Evolutionary conservation across 805 yeast genomes (phyloP).

Genomic region (Kuraishia piskuri): DNA sequence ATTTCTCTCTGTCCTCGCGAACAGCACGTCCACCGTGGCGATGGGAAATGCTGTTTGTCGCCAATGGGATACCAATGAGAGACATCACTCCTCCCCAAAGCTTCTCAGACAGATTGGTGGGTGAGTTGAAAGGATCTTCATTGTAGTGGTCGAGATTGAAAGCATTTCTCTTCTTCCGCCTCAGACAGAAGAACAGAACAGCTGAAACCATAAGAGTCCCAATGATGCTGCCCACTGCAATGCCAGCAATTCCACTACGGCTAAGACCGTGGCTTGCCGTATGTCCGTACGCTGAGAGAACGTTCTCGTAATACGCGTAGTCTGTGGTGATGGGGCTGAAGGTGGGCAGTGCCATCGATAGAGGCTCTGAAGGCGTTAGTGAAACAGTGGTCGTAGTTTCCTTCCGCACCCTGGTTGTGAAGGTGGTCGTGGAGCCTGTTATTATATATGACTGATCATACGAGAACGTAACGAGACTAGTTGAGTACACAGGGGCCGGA

Average conservation of each 20-base stretch:
- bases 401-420: slow-evolving; percentile 3
- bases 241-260: slow-evolving; percentile 20
- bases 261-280: slow-evolving; percentile 2
- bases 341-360: slow-evolving; percentile 4
- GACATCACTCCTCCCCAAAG: background rate
- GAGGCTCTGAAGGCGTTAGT: background rate
- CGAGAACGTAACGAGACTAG: slow-evolving; percentile 9
- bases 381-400: slow-evolving; percentile 11
- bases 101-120: background rate
- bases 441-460: slow-evolving; percentile 22
- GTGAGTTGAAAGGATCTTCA: background rate
- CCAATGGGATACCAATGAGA: background rate
- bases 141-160: background rate
- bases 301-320: slow-evolving; percentile 9
- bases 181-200: slow-evolving; percentile 9
- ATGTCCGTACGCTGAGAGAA: slow-evolving; percentile 1
- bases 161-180: slow-evolving; percentile 4
- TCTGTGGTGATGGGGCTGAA: slow-evolving; percentile 20
- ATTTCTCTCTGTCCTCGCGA: background rate
- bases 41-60: background rate
- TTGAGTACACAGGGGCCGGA: background rate
- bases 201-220: slow-evolving; percentile 6
- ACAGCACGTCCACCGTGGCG: background rate
- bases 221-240: slow-evolving; percentile 16
- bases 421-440: slow-evolving; percentile 17